phyloP scores from a whole-genome alignment of 2,329 filamentous ascomycete species.

The Aureobasidium sp. region DNA sequence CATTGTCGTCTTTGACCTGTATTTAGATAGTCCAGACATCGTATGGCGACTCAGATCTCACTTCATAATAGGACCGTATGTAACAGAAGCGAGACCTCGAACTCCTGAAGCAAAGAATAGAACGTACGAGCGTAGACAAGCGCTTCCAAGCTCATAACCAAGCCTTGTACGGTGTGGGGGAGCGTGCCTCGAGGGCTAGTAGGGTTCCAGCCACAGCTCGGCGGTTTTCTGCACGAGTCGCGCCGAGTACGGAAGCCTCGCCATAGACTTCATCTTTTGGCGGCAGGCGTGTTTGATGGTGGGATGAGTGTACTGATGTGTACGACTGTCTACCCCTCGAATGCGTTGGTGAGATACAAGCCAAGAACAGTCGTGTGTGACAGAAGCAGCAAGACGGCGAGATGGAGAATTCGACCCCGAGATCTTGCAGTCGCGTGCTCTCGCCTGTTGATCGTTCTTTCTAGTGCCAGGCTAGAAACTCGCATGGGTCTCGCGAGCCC shows the following conservation, averaged over 20 bases:
- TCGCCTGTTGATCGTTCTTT: background rate
- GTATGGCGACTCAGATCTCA: background rate
- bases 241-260: background rate
- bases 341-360: background rate
- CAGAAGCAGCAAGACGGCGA: background rate
- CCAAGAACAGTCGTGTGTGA: background rate
- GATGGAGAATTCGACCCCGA: background rate
- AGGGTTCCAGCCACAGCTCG: slow-evolving; percentile 3
- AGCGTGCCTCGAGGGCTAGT: background rate
- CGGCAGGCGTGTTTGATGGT: background rate
- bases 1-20: background rate
- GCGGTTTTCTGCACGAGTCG: slow-evolving; percentile 7
- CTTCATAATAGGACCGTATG: background rate
- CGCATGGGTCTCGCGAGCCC: background rate
- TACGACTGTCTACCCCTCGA: background rate
- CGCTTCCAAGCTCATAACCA: background rate
- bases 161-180: background rate
- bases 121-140: background rate
- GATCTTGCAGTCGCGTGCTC: background rate
- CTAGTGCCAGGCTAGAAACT: slow-evolving; percentile 5
- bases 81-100: background rate
- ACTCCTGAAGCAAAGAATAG: background rate
- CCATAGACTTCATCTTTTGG: background rate
- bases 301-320: background rate
- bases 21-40: background rate